Evolutionary conservation across 176 grass and related monocot genomes (phyloP), one percentile per base, ranked within the genome.

Genomic region (Otatea glauca): DNA sequence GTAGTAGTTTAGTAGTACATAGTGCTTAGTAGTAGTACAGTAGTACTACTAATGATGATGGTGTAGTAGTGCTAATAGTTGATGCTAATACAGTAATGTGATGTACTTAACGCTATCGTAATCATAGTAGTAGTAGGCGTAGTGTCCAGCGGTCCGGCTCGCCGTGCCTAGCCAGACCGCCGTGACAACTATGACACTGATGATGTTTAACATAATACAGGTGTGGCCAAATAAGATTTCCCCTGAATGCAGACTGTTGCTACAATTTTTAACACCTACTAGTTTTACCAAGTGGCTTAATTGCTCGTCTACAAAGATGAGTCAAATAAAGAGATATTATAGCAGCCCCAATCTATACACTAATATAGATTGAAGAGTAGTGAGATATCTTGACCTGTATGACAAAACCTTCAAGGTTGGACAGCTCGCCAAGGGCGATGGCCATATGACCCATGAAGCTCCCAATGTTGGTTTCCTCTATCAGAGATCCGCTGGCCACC

Each of bases 361-460:
- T 55, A 20, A 38, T 24, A 9, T 71, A 78, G n/a, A 74, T 62
- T 72, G 14, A 14, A 48, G 65, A 68, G 84, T 43, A 51, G 20
- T 39, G 49, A 45, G 27, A 68, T 58, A 79, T 43, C 15, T 58
- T 75, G 51, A 97, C 95, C 95, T 97, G 92, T 88, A 89, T 89
- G 63, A 91, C 84, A 85, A 94, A 97, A 65, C 90, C 84, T 91
- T 97, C 92, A 51, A 94, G 91, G 84, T 86, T 94, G 42, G 90
- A 79, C 56, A 97, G 88, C 81, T 94, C 94, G 88, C 84, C 86
- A 0, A 97, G 72, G 56, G 95, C 92, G 71, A 92, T 27, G 25
- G 78, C 95, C 95, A 94, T 94, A 54, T 88, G 78, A 68, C 87
- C 85, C 92, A 92, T 97, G 89, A 91, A 94, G 78, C 70, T 94